Evolutionary conservation across 2,329 filamentous ascomycete species (phyloP).

Genomic region (Sordariomycetes sp.): DNA sequence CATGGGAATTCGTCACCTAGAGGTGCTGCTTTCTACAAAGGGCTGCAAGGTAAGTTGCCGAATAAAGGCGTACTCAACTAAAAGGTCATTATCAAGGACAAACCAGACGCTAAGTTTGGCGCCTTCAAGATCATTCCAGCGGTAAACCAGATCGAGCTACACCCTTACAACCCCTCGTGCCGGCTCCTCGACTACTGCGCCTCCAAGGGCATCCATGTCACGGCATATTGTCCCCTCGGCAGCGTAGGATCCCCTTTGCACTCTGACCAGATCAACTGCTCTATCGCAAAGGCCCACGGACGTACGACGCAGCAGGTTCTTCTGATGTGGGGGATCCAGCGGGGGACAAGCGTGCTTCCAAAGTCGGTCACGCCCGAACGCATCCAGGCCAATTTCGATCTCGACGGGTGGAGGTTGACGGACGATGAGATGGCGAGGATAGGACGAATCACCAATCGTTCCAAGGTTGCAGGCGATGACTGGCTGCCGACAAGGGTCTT

Average conservation of each 20-base stretch:
- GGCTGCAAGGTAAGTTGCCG: background rate
- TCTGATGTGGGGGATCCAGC: constrained; percentile 66
- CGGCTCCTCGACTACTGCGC: background rate
- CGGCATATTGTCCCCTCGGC: background rate
- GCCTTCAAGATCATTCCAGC: background rate
- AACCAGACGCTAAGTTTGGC: background rate
- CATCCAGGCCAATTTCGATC: constrained; percentile 63
- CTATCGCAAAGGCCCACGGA: constrained; percentile 49
- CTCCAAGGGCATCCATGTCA: background rate
- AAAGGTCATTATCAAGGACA: too few relatives aligned
- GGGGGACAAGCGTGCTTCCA: constrained; percentile 73
- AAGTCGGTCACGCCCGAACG: constrained; percentile 65
- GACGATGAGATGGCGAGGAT: too few relatives aligned
- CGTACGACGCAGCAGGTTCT: constrained; percentile 64
- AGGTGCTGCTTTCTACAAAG: too few relatives aligned
- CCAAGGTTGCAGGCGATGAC: too few relatives aligned
- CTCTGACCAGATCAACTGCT: background rate
- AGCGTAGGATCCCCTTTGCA: background rate
- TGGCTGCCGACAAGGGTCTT: too few relatives aligned
- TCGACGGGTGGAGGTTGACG: constrained; percentile 45
- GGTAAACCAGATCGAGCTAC: background rate
- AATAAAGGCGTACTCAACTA: background rate
- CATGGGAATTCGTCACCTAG: background rate
- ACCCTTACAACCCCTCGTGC: background rate
- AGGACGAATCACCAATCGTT: too few relatives aligned